Conservation (phyloP, 768 basidiomycete species). For the Leccinum uliginosum region DNA sequence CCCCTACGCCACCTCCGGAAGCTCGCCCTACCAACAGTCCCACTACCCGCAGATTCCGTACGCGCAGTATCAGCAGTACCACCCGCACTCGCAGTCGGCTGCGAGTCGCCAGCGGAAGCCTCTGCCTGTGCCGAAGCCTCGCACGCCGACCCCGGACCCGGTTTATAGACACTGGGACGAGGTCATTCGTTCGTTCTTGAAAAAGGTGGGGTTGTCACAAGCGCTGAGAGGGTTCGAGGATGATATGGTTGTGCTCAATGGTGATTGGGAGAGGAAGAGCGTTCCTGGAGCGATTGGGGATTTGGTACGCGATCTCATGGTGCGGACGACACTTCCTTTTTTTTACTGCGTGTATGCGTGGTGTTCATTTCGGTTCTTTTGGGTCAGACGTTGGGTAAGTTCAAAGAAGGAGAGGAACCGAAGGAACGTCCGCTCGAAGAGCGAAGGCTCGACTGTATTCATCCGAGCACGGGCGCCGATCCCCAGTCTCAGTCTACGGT, state of each 20-base stretch:
- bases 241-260: conserved; percentile 70
- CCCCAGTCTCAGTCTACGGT: conserved; percentile 59
- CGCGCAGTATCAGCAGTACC: conserved; percentile 32
- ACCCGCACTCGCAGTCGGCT: conserved; percentile 18
- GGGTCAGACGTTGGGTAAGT: conserved; percentile 28
- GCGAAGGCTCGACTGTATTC: conserved; percentile 62
- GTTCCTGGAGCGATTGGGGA: conserved; percentile 53
- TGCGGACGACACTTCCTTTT: conserved; percentile 28
- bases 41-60: conserved; percentile 34
- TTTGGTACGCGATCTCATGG: conserved; percentile 48
- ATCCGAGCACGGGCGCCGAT: conserved; percentile 40
- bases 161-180: conserved; percentile 60
- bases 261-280: conserved; percentile 56
- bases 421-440: conserved; percentile 49
- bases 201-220: conserved; percentile 51
- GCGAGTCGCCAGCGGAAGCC: conserved; percentile 27
- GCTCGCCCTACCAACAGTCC: conserved; percentile 30
- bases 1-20: conserved; percentile 28
- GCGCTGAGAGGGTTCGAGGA: conserved; percentile 58
- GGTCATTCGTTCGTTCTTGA: conserved; percentile 50
- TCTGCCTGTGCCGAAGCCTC: conserved; percentile 16
- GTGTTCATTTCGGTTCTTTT: conserved; percentile 1
- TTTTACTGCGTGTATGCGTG: neutral
- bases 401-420: conserved; percentile 22
- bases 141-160: conserved; percentile 38